phyloP scores from a whole-genome alignment of 352 stramenopile genomes.

The Globisporangium uncinulatum region DNA sequence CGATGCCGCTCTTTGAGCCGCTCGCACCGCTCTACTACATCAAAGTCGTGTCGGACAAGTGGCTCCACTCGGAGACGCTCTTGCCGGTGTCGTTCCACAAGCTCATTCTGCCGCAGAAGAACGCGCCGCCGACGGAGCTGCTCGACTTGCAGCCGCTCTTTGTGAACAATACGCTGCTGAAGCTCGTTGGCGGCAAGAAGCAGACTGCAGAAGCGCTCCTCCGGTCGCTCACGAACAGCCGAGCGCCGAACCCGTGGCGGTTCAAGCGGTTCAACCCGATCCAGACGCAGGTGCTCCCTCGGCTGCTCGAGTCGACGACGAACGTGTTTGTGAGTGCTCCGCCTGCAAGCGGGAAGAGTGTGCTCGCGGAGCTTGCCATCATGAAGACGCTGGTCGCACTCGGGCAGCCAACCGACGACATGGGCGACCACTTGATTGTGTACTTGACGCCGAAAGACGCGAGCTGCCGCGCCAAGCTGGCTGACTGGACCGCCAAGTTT shows the following conservation, averaged over 20 bases:
- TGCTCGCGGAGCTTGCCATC: constrained; percentile 95
- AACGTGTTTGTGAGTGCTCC: constrained; percentile 96
- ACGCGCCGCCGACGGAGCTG: constrained; percentile 95
- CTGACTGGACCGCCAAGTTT: constrained; percentile 86
- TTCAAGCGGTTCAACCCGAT: constrained; percentile 98
- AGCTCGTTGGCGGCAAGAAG: constrained; percentile 61
- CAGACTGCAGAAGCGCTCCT: constrained; percentile 46
- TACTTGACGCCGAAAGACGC: constrained; percentile 92
- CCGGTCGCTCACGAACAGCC: constrained; percentile 28
- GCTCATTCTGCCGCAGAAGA: constrained; percentile 98
- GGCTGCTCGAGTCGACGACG: constrained; percentile 93
- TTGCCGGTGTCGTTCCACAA: constrained; percentile 98
- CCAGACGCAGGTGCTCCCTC: constrained; percentile 97
- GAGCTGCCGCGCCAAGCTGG: constrained; percentile 55
- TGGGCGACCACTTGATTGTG: constrained; percentile 82
- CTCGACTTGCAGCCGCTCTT: constrained; percentile 97
- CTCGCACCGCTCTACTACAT: constrained; percentile 98
- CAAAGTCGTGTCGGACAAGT: constrained; percentile 96
- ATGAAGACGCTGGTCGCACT: constrained; percentile 86
- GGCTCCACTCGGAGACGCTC: constrained; percentile 96
- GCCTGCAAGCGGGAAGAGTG: constrained; percentile 92
- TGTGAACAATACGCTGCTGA: constrained; percentile 83
- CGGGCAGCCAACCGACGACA: constrained; percentile 50
- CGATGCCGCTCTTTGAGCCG: constrained; percentile 97
- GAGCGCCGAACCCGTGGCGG: constrained; percentile 46